phyloP scores from a whole-genome alignment of 2,329 filamentous ascomycete genomes.

The Colletotrichum phormii region DNA sequence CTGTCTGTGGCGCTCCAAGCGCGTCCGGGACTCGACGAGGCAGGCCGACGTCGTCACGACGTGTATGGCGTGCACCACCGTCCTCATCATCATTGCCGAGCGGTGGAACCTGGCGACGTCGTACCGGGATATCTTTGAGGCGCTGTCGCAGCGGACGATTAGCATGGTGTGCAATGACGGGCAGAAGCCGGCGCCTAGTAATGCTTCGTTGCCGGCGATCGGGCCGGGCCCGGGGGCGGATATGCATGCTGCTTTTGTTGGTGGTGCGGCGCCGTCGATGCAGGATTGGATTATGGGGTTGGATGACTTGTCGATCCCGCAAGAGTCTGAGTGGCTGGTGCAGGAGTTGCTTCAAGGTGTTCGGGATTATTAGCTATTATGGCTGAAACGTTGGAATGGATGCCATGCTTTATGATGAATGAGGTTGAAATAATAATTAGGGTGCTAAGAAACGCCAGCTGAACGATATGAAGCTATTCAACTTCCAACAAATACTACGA shows the following conservation, averaged over 20 bases:
- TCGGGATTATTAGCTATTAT: neutral
- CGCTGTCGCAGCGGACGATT: constrained; percentile 44
- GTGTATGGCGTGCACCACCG: constrained; percentile 49
- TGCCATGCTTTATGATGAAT: neutral
- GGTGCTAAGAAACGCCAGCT: neutral
- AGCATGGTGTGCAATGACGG: constrained; percentile 40
- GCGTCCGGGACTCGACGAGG: constrained; percentile 5
- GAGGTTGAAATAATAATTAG: neutral
- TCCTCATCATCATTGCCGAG: constrained; percentile 49
- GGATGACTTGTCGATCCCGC: constrained; percentile 36
- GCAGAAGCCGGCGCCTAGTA: neutral
- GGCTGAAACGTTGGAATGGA: neutral
- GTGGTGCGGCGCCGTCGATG: constrained; percentile 14
- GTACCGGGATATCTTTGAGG: constrained; percentile 48
- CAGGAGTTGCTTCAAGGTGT: constrained; percentile 39
- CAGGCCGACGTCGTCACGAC: constrained; percentile 43
- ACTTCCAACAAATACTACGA: neutral
- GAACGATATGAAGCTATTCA: neutral
- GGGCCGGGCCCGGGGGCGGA: neutral
- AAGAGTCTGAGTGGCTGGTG: constrained; percentile 39
- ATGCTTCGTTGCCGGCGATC: neutral
- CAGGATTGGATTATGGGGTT: constrained; percentile 40
- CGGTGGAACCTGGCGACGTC: constrained; percentile 46
- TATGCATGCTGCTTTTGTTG: neutral
- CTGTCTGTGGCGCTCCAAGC: constrained; percentile 22